phyloP scores from a whole-genome alignment of 2,329 filamentous ascomycete genomes.

The Aspergillus persii region DNA sequence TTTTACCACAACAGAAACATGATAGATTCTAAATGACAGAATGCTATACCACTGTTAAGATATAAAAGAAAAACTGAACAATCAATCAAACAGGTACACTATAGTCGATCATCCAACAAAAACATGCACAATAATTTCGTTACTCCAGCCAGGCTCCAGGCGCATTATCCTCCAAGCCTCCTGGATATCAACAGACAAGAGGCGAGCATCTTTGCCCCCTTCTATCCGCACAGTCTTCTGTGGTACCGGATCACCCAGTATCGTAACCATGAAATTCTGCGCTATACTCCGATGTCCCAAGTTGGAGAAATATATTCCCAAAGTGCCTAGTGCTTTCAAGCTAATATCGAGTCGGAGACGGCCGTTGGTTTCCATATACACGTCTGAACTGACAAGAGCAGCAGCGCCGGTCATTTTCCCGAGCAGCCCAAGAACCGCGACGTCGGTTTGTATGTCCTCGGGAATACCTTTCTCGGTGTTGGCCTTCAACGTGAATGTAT shows the following conservation, averaged over 20 bases:
- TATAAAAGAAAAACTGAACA: too few relatives aligned
- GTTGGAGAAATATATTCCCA: slow-evolving; percentile 72
- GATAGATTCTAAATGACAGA: too few relatives aligned
- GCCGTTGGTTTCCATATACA: slow-evolving; percentile 59
- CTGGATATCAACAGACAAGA: slow-evolving; percentile 75
- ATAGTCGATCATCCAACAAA: slow-evolving; percentile 42
- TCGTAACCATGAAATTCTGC: slow-evolving; percentile 69
- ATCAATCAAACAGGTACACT: not conserved
- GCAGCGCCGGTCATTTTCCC: slow-evolving; percentile 89
- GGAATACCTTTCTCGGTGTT: slow-evolving; percentile 26
- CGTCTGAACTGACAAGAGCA: slow-evolving; percentile 65
- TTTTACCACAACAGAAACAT: too few relatives aligned
- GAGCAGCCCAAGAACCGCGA: slow-evolving; percentile 74
- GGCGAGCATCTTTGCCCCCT: slow-evolving; percentile 45
- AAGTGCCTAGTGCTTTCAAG: slow-evolving; percentile 73
- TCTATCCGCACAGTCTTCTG: slow-evolving; percentile 59
- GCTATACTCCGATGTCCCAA: slow-evolving; percentile 61
- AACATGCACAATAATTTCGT: slow-evolving; percentile 71
- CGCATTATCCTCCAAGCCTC: slow-evolving; percentile 74
- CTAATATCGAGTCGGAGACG: slow-evolving; percentile 64
- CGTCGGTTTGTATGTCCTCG: slow-evolving; percentile 25
- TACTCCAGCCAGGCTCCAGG: slow-evolving; percentile 71
- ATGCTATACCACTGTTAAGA: too few relatives aligned
- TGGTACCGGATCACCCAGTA: slow-evolving; percentile 70
- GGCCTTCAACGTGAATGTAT: slow-evolving; percentile 47